phyloP scores from a whole-genome alignment of 139 green algal genomes.

The Diplosphaera chodatii region DNA sequence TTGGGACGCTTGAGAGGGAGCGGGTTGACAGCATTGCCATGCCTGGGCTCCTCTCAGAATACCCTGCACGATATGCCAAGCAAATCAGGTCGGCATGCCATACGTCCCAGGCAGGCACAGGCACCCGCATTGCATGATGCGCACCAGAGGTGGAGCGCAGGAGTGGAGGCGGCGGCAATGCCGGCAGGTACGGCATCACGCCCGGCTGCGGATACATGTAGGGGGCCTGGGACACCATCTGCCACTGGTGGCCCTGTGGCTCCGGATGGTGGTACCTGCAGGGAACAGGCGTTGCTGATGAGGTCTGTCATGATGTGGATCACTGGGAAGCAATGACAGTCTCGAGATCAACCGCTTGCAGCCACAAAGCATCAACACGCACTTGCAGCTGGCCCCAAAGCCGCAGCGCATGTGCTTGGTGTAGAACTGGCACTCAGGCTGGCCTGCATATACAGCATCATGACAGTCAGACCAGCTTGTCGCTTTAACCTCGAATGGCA shows the following conservation, averaged over 20 bases:
- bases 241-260: neutral
- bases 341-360: too few species aligned
- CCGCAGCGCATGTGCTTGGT: slow-evolving; percentile 26
- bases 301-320: neutral
- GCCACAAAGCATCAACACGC: slow-evolving; percentile 20
- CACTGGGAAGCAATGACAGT: neutral
- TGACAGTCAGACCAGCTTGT: too few species aligned
- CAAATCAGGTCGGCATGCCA: too few species aligned
- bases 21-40: too few species aligned
- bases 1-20: too few species aligned
- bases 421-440: slow-evolving; percentile 35
- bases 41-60: too few species aligned
- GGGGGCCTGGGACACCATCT: neutral
- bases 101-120: too few species aligned
- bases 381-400: slow-evolving; percentile 16
- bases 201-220: neutral
- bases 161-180: neutral
- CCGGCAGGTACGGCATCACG: neutral
- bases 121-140: neutral
- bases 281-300: too few species aligned
- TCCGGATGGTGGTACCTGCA: neutral
- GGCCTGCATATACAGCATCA: slow-evolving; percentile 2
- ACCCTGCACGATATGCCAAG: too few species aligned
- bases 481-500: too few species aligned
- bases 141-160: neutral